Evolutionary conservation across 2,329 filamentous ascomycete species (phyloP).

Genomic region (Nigrospora sphaerica): DNA sequence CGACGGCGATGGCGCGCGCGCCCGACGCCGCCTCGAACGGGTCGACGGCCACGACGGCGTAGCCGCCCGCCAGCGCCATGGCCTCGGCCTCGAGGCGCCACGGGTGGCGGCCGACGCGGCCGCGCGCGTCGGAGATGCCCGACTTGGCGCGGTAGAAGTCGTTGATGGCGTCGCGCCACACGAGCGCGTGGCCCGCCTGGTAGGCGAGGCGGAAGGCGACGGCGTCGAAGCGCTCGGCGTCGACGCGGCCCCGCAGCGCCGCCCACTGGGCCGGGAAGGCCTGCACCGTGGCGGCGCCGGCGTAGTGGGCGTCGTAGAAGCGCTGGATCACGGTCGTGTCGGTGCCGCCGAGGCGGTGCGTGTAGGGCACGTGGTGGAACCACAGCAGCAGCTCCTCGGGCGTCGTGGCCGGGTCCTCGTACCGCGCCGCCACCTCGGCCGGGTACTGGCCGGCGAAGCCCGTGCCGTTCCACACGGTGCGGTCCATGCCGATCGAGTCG

Average conservation of each 20-base stretch:
- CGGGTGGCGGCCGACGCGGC: constrained; percentile 53
- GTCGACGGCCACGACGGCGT: constrained; percentile 42
- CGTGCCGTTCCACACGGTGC: constrained; percentile 61
- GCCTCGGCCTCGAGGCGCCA: constrained; percentile 63
- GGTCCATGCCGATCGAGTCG: constrained; percentile 60
- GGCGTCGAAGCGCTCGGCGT: constrained; percentile 52
- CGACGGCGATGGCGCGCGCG: constrained; percentile 46
- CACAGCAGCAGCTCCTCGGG: constrained; percentile 63
- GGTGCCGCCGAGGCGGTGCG: constrained; percentile 47
- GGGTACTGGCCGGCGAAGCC: constrained; percentile 61
- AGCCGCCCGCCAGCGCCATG: constrained; percentile 51
- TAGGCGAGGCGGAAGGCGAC: constrained; percentile 52
- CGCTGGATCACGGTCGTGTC: constrained; percentile 58
- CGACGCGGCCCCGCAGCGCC: constrained; percentile 46
- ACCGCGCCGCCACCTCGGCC: constrained; percentile 46
- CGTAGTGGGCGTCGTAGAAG: constrained; percentile 46
- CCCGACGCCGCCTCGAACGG: constrained; percentile 56
- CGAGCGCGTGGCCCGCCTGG: constrained; percentile 62
- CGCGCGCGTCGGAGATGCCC: constrained; percentile 47
- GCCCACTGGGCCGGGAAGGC: constrained; percentile 49
- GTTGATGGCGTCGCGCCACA: constrained; percentile 63
- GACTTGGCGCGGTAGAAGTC: constrained; percentile 58
- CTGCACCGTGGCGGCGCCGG: constrained; percentile 52
- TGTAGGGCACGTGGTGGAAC: constrained; percentile 70
- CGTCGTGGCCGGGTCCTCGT: constrained; percentile 54